Conservation (phyloP, 2,329 filamentous ascomycete genomes). For the Salinomyces thailandicus region DNA sequence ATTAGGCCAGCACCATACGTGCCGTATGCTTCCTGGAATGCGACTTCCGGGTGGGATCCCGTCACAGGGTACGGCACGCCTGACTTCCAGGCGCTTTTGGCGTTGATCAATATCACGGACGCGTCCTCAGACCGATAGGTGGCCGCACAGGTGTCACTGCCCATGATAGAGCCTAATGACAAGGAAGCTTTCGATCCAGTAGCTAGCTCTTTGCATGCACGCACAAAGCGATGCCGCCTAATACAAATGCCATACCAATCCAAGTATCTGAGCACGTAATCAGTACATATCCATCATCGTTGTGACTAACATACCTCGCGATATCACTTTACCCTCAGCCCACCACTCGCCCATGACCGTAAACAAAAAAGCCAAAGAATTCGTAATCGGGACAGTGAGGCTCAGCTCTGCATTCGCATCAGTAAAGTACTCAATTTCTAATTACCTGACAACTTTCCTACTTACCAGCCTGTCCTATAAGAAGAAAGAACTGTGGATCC, state of each 20-base stretch:
- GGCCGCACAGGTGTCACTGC: too few relatives aligned
- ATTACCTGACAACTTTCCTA: background rate
- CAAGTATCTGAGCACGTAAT: constrained; percentile 54
- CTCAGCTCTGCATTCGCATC: constrained; percentile 57
- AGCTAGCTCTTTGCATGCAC: constrained; percentile 47
- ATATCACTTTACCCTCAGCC: constrained; percentile 84
- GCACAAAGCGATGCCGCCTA: constrained; percentile 72
- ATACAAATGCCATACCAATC: constrained; percentile 68
- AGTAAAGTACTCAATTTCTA: background rate
- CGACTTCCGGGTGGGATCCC: constrained; percentile 16
- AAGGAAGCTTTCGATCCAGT: too few relatives aligned
- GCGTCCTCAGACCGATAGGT: too few relatives aligned
- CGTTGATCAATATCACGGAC: too few relatives aligned
- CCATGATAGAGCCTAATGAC: too few relatives aligned
- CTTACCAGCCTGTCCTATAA: constrained; percentile 85
- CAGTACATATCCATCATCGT: constrained; percentile 4
- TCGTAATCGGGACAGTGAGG: constrained; percentile 87
- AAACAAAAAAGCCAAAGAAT: constrained; percentile 90
- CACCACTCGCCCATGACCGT: constrained; percentile 93
- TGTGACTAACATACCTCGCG: constrained; percentile 46
- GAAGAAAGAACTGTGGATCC: constrained; percentile 90
- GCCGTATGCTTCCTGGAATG: constrained; percentile 18
- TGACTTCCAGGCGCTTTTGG: constrained; percentile 16
- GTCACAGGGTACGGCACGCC: constrained; percentile 26
- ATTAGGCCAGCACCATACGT: too few relatives aligned